These are phyloP conservation scores for Cladophialophora chaetospira DNA, from an alignment of 2,329 filamentous ascomycete genomes.

Conservation along the genomic window DNA sequence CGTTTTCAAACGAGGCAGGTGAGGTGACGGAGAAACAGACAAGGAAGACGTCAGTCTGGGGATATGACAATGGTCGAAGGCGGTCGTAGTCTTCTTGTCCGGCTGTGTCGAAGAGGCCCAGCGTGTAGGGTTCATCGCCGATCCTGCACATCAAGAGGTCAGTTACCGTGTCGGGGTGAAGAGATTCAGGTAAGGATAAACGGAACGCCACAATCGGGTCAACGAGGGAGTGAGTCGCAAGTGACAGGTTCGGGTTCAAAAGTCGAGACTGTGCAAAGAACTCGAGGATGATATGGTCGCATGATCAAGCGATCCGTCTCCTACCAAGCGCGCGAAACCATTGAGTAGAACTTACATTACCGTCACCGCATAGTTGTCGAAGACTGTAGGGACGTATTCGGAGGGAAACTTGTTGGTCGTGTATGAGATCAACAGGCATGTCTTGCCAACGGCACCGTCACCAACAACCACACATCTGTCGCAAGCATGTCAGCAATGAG, in stretches of 20 bases:
- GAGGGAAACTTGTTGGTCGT: slow-evolving; percentile 99
- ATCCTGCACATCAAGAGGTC: slow-evolving; percentile 67
- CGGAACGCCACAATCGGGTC: not conserved
- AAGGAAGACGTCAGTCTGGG: slow-evolving; percentile 97
- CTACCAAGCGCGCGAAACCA: too few species aligned
- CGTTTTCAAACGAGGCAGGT: slow-evolving; percentile 97
- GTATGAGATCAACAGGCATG: slow-evolving; percentile 97
- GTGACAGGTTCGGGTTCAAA: not conserved
- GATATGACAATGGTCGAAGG: slow-evolving; percentile 92
- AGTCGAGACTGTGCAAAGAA: not conserved
- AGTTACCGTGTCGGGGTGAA: slow-evolving; percentile 12
- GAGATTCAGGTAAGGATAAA: not conserved
- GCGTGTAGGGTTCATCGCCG: slow-evolving; percentile 95
- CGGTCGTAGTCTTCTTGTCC: slow-evolving; percentile 99
- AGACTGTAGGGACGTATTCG: slow-evolving; percentile 99
- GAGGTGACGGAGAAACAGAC: slow-evolving; percentile 99
- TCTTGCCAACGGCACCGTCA: slow-evolving; percentile 99
- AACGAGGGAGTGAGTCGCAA: not conserved
- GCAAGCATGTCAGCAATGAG: slow-evolving; percentile 30
- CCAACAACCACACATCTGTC: slow-evolving; percentile 97
- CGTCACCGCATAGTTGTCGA: slow-evolving; percentile 99
- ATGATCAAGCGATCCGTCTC: too few species aligned
- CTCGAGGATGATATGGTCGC: not conserved
- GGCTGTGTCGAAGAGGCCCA: slow-evolving; percentile 96
- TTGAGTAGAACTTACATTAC: slow-evolving; percentile 75